These are phyloP conservation scores for Clitopilus passeckerianus DNA, from an alignment of 768 basidiomycete genomes.

Conservation along the genomic window DNA sequence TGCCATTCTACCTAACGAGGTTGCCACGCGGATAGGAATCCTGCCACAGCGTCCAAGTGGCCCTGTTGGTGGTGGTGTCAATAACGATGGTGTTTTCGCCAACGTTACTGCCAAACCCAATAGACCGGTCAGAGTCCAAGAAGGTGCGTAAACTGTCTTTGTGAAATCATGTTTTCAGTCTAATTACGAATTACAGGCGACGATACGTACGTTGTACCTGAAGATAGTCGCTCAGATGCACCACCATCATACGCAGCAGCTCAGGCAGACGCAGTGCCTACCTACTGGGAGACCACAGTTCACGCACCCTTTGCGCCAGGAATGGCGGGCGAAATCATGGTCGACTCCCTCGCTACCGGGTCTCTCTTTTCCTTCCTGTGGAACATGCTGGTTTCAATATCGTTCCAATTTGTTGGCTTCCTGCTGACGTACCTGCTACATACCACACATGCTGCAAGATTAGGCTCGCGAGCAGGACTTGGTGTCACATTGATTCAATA, in stretches of 20 bases:
- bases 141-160: slow-evolving; percentile 40
- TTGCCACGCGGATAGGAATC: slow-evolving; percentile 42
- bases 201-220: slow-evolving; percentile 71
- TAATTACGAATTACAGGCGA: slow-evolving; percentile 44
- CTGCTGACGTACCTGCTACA: slow-evolving; percentile 91
- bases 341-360: slow-evolving; percentile 84
- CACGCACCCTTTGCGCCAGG: slow-evolving; percentile 76
- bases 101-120: slow-evolving; percentile 91
- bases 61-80: slow-evolving; percentile 57
- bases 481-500: slow-evolving; percentile 97
- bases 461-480: slow-evolving; percentile 90
- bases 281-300: slow-evolving; percentile 98
- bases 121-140: slow-evolving; percentile 49
- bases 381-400: slow-evolving; percentile 90
- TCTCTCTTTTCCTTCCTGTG: slow-evolving; percentile 84
- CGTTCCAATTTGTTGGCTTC: slow-evolving; percentile 97
- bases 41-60: slow-evolving; percentile 31
- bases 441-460: slow-evolving; percentile 88
- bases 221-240: slow-evolving; percentile 75
- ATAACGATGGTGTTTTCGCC: slow-evolving; percentile 91
- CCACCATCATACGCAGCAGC: slow-evolving; percentile 93
- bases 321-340: slow-evolving; percentile 72
- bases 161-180: slow-evolving; percentile 1
- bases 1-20: slow-evolving; percentile 50
- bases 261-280: slow-evolving; percentile 92